Conservation (phyloP, 768 basidiomycete species). For the Lentinula edodes region DNA sequence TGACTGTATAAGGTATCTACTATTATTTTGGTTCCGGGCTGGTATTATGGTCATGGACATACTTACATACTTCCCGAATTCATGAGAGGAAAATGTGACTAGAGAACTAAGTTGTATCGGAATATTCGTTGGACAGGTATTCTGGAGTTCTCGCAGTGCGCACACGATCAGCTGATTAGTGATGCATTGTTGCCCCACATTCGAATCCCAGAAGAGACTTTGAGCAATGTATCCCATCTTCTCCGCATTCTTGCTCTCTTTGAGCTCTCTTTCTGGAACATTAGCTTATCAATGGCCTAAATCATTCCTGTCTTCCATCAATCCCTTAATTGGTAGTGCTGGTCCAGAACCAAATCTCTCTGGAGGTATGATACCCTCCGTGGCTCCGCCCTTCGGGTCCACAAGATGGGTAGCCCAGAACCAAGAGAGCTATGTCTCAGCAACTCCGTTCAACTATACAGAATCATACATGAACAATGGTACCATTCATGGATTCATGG, state of each 20-base stretch:
- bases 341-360: slow-evolving; percentile 7
- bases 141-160: background rate
- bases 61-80: too few species aligned
- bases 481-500: slow-evolving; percentile 68
- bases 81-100: too few species aligned
- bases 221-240: background rate
- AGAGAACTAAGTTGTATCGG: too few species aligned
- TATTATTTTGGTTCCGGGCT: too few species aligned
- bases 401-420: slow-evolving; percentile 84
- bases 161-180: background rate
- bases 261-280: background rate
- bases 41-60: too few species aligned
- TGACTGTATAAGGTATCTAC: too few species aligned
- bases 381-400: slow-evolving; percentile 77
- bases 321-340: slow-evolving; percentile 2
- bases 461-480: slow-evolving; percentile 14
- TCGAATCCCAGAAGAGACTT: background rate
- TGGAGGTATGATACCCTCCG: slow-evolving; percentile 73
- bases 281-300: slow-evolving; percentile 4
- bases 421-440: slow-evolving; percentile 68
- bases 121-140: too few species aligned
- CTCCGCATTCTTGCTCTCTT: background rate
- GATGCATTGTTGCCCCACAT: background rate
- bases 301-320: background rate
- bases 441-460: slow-evolving; percentile 67